Evolutionary conservation across 306 rosid species (phyloP), one percentile per base, ranked within the genome.

Genomic region (Urtica urens): DNA sequence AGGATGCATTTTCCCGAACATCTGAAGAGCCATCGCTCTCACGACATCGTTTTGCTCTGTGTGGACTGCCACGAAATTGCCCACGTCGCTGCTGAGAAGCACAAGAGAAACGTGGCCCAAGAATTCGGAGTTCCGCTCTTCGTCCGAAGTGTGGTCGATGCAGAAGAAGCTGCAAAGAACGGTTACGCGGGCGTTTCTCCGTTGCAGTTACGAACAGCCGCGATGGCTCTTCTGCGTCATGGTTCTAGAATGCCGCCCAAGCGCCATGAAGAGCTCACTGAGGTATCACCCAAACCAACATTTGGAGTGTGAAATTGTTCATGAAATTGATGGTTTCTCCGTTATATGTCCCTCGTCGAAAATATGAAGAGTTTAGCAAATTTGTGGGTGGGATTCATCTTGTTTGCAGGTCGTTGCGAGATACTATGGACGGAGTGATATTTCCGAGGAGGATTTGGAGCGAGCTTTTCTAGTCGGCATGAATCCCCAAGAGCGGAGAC

Each of bases 31-130:
- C 99, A 90, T 25, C 92, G 95, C 14, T 90, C 99, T 69, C 99
- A 85, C 71, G 95, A 90, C 61, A 90, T 90, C 55, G 87, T 85
- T 69, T 76, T 90, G 46, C 85, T 90, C 61, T 90, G 99, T 46
- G 95, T 90, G 82, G 95, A 90, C 71, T 90, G 95, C 69, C 99
- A 90, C 48, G 99, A 90, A 74, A 71, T 79, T 68, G 92, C 95
- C 49, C 99, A 85, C 79, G 94, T 87, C 42, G 78, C 94, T 64
- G 99, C 99, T 59, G 95, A 90, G 73, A 90, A 75, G 90, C 63
- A 90, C 44, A 90, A 90, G 66, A 85, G 71, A 65, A 60, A 71
- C 59, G 57, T 81, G 59, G 92, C 99, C 50, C 67, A 53, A 54
- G 99, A 90, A 66, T 90, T 68, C 75, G 95, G 87, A 48, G 76